Base-by-base conservation (phyloP, 2,329 filamentous ascomycete species). In the Fusarium poae region DNA sequence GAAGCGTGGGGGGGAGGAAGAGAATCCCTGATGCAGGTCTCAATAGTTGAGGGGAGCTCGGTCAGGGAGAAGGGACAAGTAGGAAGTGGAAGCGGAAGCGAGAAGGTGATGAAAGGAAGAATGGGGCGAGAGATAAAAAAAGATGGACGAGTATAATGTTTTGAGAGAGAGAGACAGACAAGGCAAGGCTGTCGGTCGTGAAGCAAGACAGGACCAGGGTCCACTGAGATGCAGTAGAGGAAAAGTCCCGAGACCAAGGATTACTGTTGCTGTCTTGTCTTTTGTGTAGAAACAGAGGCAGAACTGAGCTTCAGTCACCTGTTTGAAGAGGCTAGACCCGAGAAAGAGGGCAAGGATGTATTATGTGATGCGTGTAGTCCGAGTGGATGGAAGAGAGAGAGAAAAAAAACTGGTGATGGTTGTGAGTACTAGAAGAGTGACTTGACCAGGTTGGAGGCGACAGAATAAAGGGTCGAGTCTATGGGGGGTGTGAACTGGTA, bases 11-110 rank as follows among this genome's bases (percentile, higher is more conserved):
- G 72, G 61, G 72, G 72, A 70, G 61, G 18, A 18, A 20, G 27
- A 39, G n/a, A 56, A 65, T 67, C 43, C 65, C 54, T 63, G 57
- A 51, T 53, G 42, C 34, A 46, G 39, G 62, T 69, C 46, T 50
- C 45, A 55, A 60, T 60, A 62, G 48, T 43, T 54, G 62, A 64
- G 42, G 40, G 57, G 43, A 57, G 64, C 68, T 74, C 72, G 72
- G 72, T 74, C 70, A 74, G 45, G 72, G 37, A 74, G 72, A 74
- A 68, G 13, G 68, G 64, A 55, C 63, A 70, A 69, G 67, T 60
- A 56, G 55, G 50, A 42, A 53, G 23, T 30, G 45, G 30, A 10
- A 46, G 46, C 30, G 46, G 46, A 49, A 50, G 48, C 35, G 35
- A 39, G 16, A 39, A 39, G 58, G 43, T 54, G 35, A 60, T 43